Conservation (phyloP, 768 basidiomycete genomes). For the Peribolospora kevripleyi region DNA sequence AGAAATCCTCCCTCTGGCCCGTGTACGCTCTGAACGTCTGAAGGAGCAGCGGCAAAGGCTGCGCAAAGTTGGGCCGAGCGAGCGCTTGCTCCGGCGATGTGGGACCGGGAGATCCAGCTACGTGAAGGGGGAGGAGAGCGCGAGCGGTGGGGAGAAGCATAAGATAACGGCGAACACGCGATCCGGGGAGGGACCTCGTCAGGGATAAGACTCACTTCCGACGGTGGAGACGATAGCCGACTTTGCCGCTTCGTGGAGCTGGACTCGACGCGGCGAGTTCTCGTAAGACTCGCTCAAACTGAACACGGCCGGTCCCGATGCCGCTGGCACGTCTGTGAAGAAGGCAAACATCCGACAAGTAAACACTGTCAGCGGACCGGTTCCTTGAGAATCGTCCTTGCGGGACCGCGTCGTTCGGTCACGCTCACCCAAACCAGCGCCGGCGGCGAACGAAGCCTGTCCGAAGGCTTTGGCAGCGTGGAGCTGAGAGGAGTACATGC, state of each 20-base stretch:
- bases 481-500: constrained; percentile 13
- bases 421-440: not conserved
- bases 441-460: not conserved
- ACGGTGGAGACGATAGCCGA: constrained; percentile 28
- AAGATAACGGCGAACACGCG: not conserved
- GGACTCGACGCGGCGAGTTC: constrained; percentile 41
- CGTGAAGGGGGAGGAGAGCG: too few relatives aligned
- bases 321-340: not conserved
- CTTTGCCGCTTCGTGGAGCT: constrained; percentile 46
- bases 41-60: constrained; percentile 12
- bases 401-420: not conserved
- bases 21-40: constrained; percentile 52
- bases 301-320: constrained; percentile 17
- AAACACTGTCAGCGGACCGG: constrained; percentile 1
- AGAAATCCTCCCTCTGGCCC: constrained; percentile 28
- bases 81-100: too few relatives aligned
- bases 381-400: constrained; percentile 1
- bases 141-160: not conserved
- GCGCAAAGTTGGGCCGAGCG: constrained; percentile 1
- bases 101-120: too few relatives aligned
- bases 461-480: not conserved
- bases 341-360: too few relatives aligned
- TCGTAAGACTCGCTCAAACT: constrained; percentile 25
- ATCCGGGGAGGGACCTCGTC: not conserved
- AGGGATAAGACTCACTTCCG: not conserved